Base-by-base conservation (phyloP, 2,329 filamentous ascomycete species). In the Pseudofabraea citricarpa region DNA sequence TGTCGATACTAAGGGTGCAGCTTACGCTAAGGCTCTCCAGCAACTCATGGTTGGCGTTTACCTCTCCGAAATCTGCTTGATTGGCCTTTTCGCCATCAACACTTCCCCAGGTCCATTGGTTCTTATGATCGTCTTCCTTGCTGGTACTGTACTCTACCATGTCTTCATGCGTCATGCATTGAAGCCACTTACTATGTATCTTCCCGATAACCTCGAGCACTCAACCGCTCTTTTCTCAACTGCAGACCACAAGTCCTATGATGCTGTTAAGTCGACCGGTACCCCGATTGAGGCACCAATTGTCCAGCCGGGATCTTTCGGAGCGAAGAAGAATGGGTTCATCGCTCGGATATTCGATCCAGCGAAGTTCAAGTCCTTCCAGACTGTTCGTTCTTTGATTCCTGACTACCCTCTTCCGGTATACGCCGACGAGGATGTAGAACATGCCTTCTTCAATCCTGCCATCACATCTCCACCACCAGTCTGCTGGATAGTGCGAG, bases 31-130 rank as follows among this genome's bases (percentile, higher is more conserved):
- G n/a, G 90, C 86, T 1, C 70, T 96, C 36, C 83, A 94, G 61
- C 90, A 96, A 49, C 78, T 94, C 36, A 83, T 90, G 36, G 81
- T 84, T 1, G 90, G 91, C 10, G 71, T 94, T 40, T 96, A 96
- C 62, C 73, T 96, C 26, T 79, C 84, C 1, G 82, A 93, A 55
- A 65, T 91, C 16, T 93, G 88, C 62, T 73, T 96, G 59, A 83
- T 95, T 50, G 90, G 90, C 37, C 73, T 96, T 3, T 90, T 96
- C 54, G 85, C 78, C 40, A 79, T 91, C 44, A 82, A 79, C 12
- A 69, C 74, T 1, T 78, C 81, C 0, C 70, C 83, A 13, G 84
- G 82, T 0, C 87, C 87, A 0, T 65, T 91, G 57, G 69, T 89
- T 15, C 67, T 94, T 37, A 89, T 90, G 81, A 73, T 89, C 27